Evolutionary conservation across 768 basidiomycete genomes (phyloP), one percentile per base, ranked within the genome.

Genomic region (Podaxis rugospora): DNA sequence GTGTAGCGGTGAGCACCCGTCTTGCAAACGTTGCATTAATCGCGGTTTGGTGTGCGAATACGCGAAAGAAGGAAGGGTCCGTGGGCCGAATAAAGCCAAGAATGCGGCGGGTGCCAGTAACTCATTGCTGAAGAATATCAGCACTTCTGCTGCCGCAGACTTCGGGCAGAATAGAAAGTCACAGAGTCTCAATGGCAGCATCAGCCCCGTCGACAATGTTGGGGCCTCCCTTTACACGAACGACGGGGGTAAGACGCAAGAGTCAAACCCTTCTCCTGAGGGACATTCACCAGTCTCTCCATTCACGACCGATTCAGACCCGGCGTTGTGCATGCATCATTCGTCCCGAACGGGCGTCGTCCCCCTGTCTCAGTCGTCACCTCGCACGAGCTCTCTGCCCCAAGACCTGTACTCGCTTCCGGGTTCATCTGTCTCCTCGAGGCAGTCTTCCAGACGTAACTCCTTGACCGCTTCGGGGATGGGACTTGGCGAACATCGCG

Each of bases 1-100:
- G 87, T 91, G 89, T 70, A 86, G 83, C 63, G 88, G 89, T 42
- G 86, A 88, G 37, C 85, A 85, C 56, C 88, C 89, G 0, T 70
- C 81, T 0, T 92, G 89, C 70, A 79, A 84, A 65, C 84, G 90
- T 10, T 91, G 89, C 70, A 68, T 79, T 5, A 73, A 71, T 2
- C 77, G 87, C 4, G 83, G 86, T 0, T 74, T 90, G 40, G 63
- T 72, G 1, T 91, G 89, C 71, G 81, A 85, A 51, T 91, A 92
- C 66, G 83, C 85, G 0, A 79, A 84, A 52, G 87, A 89, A 72
- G 83, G 86, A 2, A 76, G 85, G 49, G 80, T 86, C 50, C 77
- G 83, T 1, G 87, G 87, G 0, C 81, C 84, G 25, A 86, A 86
- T 69, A 86, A 84, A 67, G 74, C 80, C 5, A 85, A 83, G 62